Evolutionary conservation across 2,329 filamentous ascomycete genomes (phyloP).

Genomic region (Zasmidium citrigriseum): DNA sequence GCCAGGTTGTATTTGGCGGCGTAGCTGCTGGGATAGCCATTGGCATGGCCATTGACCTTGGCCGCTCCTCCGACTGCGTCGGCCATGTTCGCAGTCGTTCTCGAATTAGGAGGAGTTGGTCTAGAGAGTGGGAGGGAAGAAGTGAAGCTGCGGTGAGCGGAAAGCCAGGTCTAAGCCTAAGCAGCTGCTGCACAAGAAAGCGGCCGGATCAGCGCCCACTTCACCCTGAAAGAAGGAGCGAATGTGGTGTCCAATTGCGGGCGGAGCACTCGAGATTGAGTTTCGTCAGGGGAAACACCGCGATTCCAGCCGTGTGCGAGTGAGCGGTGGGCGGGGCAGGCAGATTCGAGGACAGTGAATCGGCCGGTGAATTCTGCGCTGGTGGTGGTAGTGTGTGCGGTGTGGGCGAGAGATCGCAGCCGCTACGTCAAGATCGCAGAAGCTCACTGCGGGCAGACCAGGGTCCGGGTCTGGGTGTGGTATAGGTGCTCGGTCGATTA

Average conservation of each 20-base stretch:
- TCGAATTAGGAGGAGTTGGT: constrained; percentile 16
- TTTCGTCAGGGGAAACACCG: constrained; percentile 2
- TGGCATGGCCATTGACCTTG: constrained; percentile 41
- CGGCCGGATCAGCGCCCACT: background rate
- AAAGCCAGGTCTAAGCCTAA: background rate
- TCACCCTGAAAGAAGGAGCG: background rate
- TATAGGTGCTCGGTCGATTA: background rate
- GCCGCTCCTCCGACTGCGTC: constrained; percentile 43
- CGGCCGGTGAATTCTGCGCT: background rate
- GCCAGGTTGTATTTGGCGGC: constrained; percentile 80
- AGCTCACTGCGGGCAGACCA: background rate
- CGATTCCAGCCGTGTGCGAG: background rate
- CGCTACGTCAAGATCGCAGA: background rate
- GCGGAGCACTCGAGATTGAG: background rate
- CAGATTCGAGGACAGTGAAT: too few relatives aligned
- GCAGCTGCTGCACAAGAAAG: too few relatives aligned
- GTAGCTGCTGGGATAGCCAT: constrained; percentile 64
- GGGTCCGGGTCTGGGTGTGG: background rate
- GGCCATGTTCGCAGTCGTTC: constrained; percentile 39
- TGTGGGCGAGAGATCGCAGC: background rate
- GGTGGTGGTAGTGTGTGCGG: background rate
- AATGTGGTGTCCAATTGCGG: constrained; percentile 1
- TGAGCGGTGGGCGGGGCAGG: too few relatives aligned
- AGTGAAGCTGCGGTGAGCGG: constrained; percentile 7
- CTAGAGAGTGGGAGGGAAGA: constrained; percentile 8